Conservation (phyloP, 768 basidiomycete genomes). For the Butyriboletus loyo region DNA sequence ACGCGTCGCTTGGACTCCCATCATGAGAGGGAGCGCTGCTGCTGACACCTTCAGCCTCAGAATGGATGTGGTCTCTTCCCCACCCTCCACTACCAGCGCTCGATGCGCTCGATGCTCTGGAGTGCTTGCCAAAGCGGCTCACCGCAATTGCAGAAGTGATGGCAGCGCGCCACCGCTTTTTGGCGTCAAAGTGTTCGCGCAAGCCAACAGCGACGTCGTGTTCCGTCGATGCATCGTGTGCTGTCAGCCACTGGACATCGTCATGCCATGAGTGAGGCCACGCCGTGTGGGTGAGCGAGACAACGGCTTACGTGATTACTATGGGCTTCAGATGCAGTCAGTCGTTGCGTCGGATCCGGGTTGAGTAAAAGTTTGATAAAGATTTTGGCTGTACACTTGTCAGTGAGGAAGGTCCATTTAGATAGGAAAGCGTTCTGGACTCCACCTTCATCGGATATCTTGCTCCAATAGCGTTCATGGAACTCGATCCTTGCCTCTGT, state of each 20-base stretch:
- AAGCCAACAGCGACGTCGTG: conserved; percentile 72
- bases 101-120: conserved; percentile 26
- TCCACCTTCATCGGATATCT: conserved; percentile 72
- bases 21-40: conserved; percentile 37
- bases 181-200: conserved; percentile 79
- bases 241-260: conserved; percentile 65
- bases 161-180: conserved; percentile 69
- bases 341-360: conserved; percentile 66
- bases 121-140: conserved; percentile 28
- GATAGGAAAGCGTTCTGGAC: conserved; percentile 4
- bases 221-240: conserved; percentile 59
- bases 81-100: conserved; percentile 35
- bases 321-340: conserved; percentile 71
- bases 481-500: conserved; percentile 82
- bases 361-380: conserved; percentile 75
- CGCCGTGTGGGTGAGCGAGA: not conserved
- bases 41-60: conserved; percentile 27
- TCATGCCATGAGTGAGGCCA: not conserved
- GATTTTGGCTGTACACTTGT: conserved; percentile 58
- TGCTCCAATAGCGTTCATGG: conserved; percentile 93
- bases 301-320: conserved; percentile 52
- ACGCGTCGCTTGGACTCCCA: conserved; percentile 20
- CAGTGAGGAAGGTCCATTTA: not conserved
- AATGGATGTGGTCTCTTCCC: conserved; percentile 32
- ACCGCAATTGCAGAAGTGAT: conserved; percentile 51